Conservation (phyloP, 164 flowering plant species). For the Echeveria elegans region DNA sequence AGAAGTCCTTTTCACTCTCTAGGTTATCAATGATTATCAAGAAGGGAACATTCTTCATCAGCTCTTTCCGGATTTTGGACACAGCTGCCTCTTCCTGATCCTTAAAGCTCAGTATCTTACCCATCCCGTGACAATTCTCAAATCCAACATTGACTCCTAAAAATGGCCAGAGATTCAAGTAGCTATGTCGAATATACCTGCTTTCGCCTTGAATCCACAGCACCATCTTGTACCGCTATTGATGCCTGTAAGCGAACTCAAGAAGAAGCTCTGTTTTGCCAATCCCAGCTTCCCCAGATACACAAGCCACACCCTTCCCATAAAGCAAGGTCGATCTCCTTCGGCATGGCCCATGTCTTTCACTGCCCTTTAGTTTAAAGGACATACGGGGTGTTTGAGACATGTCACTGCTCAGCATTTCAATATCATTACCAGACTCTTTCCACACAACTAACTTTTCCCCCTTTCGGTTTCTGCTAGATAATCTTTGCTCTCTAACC, state of each 20-base stretch:
- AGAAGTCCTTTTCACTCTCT: constrained; percentile 94
- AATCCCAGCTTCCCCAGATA: constrained; percentile 85
- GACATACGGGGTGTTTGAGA: constrained; percentile 26
- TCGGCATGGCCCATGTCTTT: constrained; percentile 44
- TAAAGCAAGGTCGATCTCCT: constrained; percentile 45
- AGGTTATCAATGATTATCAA: constrained; percentile 81
- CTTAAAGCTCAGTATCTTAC: constrained; percentile 59
- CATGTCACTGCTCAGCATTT: constrained; percentile 54
- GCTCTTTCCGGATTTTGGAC: constrained; percentile 62
- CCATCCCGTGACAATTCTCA: constrained; percentile 23
- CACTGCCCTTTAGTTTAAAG: constrained; percentile 28
- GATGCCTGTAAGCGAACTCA: constrained; percentile 74
- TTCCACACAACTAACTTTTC: constrained; percentile 84
- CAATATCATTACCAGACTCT: constrained; percentile 89
- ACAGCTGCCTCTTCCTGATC: constrained; percentile 84
- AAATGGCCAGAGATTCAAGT: constrained; percentile 67
- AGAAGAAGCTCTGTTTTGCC: constrained; percentile 92
- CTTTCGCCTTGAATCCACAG: constrained; percentile 91
- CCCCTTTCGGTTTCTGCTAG: constrained; percentile 35
- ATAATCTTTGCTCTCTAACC: constrained; percentile 17
- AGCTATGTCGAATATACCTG: constrained; percentile 78
- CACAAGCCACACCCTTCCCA: constrained; percentile 92
- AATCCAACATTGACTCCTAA: constrained; percentile 72
- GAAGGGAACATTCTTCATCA: constrained; percentile 83
- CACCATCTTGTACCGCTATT: constrained; percentile 88